Conservation (phyloP, 1,284 basidiomycete genomes). For the Quambalaria eucalypti region DNA sequence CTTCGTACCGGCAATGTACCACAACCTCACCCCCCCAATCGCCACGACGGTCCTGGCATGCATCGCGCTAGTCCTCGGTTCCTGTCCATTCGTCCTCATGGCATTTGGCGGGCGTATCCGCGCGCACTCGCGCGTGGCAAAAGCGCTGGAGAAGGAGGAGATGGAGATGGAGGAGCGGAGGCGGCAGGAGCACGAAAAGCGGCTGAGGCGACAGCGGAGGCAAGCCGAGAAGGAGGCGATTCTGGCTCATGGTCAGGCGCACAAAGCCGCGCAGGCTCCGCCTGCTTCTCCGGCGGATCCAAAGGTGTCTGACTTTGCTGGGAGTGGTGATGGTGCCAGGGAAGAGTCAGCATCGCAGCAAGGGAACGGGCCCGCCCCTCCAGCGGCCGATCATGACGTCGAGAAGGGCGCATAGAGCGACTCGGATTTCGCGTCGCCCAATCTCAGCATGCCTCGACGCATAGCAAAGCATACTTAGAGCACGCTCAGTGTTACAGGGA, state of each 20-base stretch:
- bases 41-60: slow-evolving; percentile 37
- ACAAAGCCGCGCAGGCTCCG: not conserved
- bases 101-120: slow-evolving; percentile 33
- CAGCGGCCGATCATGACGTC: too few relatives aligned
- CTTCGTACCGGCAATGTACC: slow-evolving; percentile 22
- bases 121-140: slow-evolving; percentile 17
- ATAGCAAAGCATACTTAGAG: too few relatives aligned
- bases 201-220: slow-evolving; percentile 6
- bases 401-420: too few relatives aligned
- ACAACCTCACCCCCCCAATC: slow-evolving; percentile 25
- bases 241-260: not conserved
- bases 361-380: too few relatives aligned
- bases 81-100: slow-evolving; percentile 37
- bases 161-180: slow-evolving; percentile 13
- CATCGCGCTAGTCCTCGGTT: slow-evolving; percentile 27
- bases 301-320: too few relatives aligned
- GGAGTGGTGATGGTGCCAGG: too few relatives aligned
- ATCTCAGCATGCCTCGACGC: too few relatives aligned
- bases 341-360: too few relatives aligned
- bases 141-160: slow-evolving; percentile 24
- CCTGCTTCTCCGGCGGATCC: too few relatives aligned
- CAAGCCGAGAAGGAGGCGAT: not conserved
- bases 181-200: slow-evolving; percentile 8
- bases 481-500: too few relatives aligned
- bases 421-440: too few relatives aligned